A percentile compares a stretch with the other conserved stretches of the same genome.
These are phyloP conservation scores for Chlorella ohadii DNA, from an alignment of 139 green algal genomes.

Conservation along the genomic window DNA sequence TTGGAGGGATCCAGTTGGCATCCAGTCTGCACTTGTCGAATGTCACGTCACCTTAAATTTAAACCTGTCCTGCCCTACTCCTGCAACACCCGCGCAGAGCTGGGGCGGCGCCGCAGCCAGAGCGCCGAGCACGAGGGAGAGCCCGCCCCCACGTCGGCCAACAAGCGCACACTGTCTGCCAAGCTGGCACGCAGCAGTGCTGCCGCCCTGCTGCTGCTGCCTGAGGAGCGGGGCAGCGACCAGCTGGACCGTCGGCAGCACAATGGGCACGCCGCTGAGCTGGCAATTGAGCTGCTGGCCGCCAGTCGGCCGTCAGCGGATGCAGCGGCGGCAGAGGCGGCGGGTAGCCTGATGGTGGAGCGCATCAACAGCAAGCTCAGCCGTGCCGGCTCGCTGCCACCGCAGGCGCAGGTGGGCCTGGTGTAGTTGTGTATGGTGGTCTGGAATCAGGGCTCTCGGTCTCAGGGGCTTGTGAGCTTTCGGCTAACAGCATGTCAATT, in stretches of 20 bases:
- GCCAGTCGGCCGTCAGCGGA: background rate
- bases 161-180: background rate
- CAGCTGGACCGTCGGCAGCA: slow-evolving; percentile 6
- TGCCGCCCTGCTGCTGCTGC: background rate
- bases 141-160: background rate
- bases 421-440: too few species aligned
- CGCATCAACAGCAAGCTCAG: slow-evolving; percentile 3
- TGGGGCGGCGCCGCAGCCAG: background rate
- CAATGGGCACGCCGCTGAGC: background rate
- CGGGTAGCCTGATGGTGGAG: background rate
- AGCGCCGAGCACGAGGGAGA: background rate
- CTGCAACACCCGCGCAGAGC: slow-evolving; percentile 4
- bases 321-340: background rate
- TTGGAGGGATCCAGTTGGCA: too few species aligned
- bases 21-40: too few species aligned
- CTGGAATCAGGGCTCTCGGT: too few species aligned
- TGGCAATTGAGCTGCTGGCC: background rate
- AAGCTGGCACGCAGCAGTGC: background rate
- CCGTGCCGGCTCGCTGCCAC: background rate
- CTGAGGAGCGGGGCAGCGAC: background rate
- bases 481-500: too few species aligned
- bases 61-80: too few species aligned
- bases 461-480: too few species aligned
- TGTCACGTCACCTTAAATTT: too few species aligned
- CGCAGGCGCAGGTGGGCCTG: background rate